phyloP scores from a whole-genome alignment of 2,329 filamentous ascomycete genomes.

The Onygenales sp. region DNA sequence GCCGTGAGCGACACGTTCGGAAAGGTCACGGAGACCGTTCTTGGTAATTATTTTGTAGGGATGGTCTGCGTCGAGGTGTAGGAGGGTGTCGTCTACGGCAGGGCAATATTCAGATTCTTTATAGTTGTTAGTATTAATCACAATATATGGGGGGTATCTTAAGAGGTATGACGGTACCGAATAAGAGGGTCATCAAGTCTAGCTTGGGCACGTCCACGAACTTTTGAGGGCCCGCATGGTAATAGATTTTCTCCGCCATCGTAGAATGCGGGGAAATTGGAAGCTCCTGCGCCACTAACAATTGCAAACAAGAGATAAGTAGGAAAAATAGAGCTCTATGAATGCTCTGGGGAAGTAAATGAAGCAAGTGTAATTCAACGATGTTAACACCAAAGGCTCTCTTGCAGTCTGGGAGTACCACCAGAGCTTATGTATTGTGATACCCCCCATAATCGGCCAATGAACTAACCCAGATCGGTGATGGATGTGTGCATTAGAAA shows the following conservation, averaged over 20 bases:
- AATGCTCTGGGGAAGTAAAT: too few species aligned
- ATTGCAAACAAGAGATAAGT: too few species aligned
- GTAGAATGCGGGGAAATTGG: neutral
- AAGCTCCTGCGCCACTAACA: neutral
- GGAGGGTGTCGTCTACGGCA: neutral
- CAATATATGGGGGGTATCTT: neutral
- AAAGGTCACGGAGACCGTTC: neutral
- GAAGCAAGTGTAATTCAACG: too few species aligned
- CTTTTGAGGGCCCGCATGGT: neutral
- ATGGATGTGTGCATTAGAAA: too few species aligned
- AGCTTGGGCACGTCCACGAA: neutral
- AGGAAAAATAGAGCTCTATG: too few species aligned
- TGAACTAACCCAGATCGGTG: too few species aligned
- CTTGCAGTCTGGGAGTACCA: too few species aligned
- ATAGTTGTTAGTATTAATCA: neutral
- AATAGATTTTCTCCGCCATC: constrained; percentile 1
- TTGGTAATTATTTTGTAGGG: constrained; percentile 1
- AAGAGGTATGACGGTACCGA: neutral
- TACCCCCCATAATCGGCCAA: too few species aligned
- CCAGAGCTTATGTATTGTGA: too few species aligned
- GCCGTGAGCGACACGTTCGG: neutral
- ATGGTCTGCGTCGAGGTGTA: neutral
- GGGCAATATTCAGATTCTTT: constrained; percentile 1
- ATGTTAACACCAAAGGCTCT: too few species aligned
- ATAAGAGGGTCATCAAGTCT: neutral